phyloP scores from a whole-genome alignment of 352 stramenopile species.

The Globisporangium cederbergense region DNA sequence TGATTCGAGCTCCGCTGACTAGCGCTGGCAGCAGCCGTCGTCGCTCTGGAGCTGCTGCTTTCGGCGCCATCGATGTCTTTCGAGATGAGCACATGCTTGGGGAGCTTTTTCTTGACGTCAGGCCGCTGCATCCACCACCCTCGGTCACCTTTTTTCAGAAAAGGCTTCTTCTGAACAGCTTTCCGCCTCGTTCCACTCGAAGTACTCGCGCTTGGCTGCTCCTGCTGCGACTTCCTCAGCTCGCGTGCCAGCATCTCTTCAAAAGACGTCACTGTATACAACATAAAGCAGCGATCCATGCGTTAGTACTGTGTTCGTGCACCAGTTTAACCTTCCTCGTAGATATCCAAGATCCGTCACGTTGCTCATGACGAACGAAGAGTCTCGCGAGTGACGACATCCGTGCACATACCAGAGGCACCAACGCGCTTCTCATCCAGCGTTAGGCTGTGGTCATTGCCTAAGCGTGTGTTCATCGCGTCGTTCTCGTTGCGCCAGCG shows the following conservation, averaged over 20 bases:
- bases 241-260: constrained; percentile 68
- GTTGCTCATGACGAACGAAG: neutral
- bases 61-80: constrained; percentile 31
- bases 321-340: too few species aligned
- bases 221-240: constrained; percentile 36
- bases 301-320: neutral
- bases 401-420: constrained; percentile 11
- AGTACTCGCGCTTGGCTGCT: neutral
- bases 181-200: neutral
- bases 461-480: constrained; percentile 1
- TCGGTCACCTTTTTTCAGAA: constrained; percentile 70
- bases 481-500: constrained; percentile 15
- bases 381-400: neutral
- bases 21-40: constrained; percentile 5
- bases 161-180: constrained; percentile 46
- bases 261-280: constrained; percentile 41
- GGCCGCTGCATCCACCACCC: constrained; percentile 82
- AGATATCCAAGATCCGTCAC: neutral
- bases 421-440: constrained; percentile 18
- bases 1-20: constrained; percentile 13
- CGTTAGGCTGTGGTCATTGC: neutral
- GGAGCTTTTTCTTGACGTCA: constrained; percentile 45
- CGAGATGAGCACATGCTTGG: constrained; percentile 58
- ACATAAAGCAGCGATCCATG: neutral
- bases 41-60: constrained; percentile 13